Evolutionary conservation across 768 basidiomycete genomes (phyloP), one percentile per base, ranked within the genome.

Genomic region (Russula dissimulans): DNA sequence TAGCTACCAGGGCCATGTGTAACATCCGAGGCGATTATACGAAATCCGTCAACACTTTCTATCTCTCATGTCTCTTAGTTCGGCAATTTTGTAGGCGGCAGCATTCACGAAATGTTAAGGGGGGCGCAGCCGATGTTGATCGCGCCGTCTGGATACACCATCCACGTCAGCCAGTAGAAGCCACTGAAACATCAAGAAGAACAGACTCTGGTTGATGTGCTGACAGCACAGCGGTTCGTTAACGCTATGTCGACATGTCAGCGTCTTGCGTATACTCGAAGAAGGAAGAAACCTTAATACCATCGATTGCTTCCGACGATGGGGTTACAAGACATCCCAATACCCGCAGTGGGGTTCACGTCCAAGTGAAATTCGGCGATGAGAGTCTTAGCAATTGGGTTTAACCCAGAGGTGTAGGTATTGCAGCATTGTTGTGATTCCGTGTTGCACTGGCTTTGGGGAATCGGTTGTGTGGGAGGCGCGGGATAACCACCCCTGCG

Each of bases 371-470:
- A 36, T 2, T 18, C 5, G n/a, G 2, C 12, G 22, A 3, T 0
- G 15, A 44, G 8, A 12, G 0, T 0, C 5, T 0, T 1, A 11
- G 3, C 5, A 1, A 1, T 0, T 15, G 53, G 42, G 32, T 50
- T 31, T 0, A 0, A 9, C 22, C 4, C 3, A 31, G 15, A 18
- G 14, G 39, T 55, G 32, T 17, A 17, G 31, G 0, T 17, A 0
- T 45, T 4, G 54, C 54, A 61, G 36, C 54, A 61, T 26, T 41
- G 45, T 26, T 12, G 7, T 0, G 11, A 0, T 5, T 0, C 2
- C 5, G 11, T 6, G 42, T 38, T 10, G 60, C 60, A 61, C 34
- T 51, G 29, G 54, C 22, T n/a, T 12, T 7, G 29, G 31, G 52
- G 10, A 18, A 22, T 31, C 15, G 60, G 29, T 36, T 36, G 34